Base-by-base conservation (phyloP, 345 rosid genomes). In the Pugionium cornutum region DNA sequence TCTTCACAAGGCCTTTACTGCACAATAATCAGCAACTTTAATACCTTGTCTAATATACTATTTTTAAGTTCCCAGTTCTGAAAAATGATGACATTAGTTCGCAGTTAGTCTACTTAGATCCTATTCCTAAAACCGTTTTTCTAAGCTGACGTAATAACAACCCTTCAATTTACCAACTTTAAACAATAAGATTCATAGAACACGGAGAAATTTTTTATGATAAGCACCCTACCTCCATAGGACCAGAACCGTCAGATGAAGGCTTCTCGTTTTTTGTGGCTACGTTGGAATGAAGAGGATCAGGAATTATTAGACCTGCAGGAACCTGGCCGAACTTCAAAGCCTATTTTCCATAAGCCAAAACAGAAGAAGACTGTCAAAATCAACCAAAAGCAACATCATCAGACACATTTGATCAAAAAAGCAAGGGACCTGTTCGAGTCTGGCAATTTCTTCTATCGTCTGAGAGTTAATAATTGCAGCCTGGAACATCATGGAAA, bases 391-490 rank as follows among this genome's bases (percentile, higher is more conserved):
- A 58, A 56, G 44, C 30, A 66, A 49, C 53, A 42, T 10, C 45
- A 57, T 25, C 53, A 47, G 41, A 4, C 49, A 55, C 47, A 42
- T 32, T 7, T 56, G 25, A 47, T 51, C 48, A 33, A 29, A 47
- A 53, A 69, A 37, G 9, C 31, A 67, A 53, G 11, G 31, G 50
- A 89, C 98, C 96, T 91, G 82, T 72, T 95, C 99, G 5, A 95
- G 97, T 80, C 97, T 82, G 45, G 96, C 95, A 76, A 95, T 97
- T 83, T 95, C 99, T 83, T 95, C 98, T 53, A 95, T 86, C 50
- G 97, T 95, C 88, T 95, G 96, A 35, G 99, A 91, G 73, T 91
- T 95, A 72, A 91, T 88, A 76, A 95, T 95, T 56, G 99, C 99
- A 63, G 99, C 96, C 97, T 95, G 89, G 10, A 80, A 81, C 9